Conservation (phyloP, 1,284 basidiomycete genomes). For the Ustilago hordei region DNA sequence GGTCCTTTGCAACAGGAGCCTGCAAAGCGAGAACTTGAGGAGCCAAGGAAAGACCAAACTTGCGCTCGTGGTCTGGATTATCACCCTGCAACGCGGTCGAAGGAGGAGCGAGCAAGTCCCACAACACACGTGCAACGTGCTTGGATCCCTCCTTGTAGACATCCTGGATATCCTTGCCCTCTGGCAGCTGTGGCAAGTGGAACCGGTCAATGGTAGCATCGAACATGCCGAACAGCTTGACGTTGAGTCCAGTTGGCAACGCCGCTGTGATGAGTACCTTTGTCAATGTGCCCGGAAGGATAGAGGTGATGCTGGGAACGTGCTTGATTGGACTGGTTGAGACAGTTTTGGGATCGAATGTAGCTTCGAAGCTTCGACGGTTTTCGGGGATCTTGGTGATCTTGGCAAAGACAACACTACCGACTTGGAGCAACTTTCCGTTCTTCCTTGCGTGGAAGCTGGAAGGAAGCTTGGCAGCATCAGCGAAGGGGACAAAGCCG, state of each 20-base stretch:
- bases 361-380: conserved; percentile 67
- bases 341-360: conserved; percentile 62
- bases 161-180: conserved; percentile 61
- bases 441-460: conserved; percentile 48
- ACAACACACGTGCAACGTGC: conserved; percentile 87
- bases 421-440: conserved; percentile 63
- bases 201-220: conserved; percentile 88
- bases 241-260: conserved; percentile 82
- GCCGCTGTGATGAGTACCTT: conserved; percentile 85
- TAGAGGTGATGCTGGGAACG: conserved; percentile 76
- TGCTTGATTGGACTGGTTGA: conserved; percentile 37
- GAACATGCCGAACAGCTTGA: conserved; percentile 93
- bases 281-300: conserved; percentile 89
- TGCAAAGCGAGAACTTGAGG: conserved; percentile 58
- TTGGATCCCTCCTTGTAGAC: conserved; percentile 76
- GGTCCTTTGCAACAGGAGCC: conserved; percentile 38
- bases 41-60: conserved; percentile 62
- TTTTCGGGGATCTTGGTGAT: conserved; percentile 68
- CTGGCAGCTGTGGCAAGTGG: conserved; percentile 75
- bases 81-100: conserved; percentile 44
- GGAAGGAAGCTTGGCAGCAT: conserved; percentile 49
- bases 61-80: conserved; percentile 54
- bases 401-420: conserved; percentile 66
- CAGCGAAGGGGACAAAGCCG: conserved; percentile 66
- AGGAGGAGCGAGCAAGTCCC: conserved; percentile 70